phyloP scores from a whole-genome alignment of 164 flowering plant species.

The Echeveria elegans region DNA sequence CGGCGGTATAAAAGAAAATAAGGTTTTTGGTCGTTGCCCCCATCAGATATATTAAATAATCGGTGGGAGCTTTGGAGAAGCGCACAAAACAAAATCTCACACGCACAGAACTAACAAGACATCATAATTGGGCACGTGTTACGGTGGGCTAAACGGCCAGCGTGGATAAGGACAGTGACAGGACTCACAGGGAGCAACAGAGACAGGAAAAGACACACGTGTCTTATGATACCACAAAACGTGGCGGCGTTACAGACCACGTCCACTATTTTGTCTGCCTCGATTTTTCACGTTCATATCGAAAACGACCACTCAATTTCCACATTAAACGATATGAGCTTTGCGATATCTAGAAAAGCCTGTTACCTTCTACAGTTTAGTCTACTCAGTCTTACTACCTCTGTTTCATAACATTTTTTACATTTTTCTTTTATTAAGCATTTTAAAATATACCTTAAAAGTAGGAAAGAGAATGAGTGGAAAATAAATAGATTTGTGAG shows the following conservation, averaged over 20 bases:
- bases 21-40: too few relatives aligned
- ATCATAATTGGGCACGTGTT: not conserved
- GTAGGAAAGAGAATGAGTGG: too few relatives aligned
- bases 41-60: too few relatives aligned
- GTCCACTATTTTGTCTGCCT: conserved; percentile 1
- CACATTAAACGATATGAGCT: not conserved
- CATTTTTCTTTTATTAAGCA: too few relatives aligned
- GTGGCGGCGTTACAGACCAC: not conserved
- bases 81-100: too few relatives aligned
- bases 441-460: too few relatives aligned
- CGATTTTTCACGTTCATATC: conserved; percentile 2
- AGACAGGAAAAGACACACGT: not conserved
- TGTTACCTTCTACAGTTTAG: not conserved
- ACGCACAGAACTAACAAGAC: not conserved
- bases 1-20: too few relatives aligned
- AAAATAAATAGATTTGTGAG: too few relatives aligned
- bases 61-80: too few relatives aligned
- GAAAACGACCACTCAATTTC: not conserved
- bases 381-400: not conserved
- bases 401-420: too few relatives aligned
- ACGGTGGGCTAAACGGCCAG: not conserved
- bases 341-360: not conserved
- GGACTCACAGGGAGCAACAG: not conserved
- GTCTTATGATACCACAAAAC: conserved; percentile 1
- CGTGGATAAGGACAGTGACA: not conserved